Evolutionary conservation across 768 basidiomycete species (phyloP).

Genomic region (Boletus pseudo-olivaceus): DNA sequence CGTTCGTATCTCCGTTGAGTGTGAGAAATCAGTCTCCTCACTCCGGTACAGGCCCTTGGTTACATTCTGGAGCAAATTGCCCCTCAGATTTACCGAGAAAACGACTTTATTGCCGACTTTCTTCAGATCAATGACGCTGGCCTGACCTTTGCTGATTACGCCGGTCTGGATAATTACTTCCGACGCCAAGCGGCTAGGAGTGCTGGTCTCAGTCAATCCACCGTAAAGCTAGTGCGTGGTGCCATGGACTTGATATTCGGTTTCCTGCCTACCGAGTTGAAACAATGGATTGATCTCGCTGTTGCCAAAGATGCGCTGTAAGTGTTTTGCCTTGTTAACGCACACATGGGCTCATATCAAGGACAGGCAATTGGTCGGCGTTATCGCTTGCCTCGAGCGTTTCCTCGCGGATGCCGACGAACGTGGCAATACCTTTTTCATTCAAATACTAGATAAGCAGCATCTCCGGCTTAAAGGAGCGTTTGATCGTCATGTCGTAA

Average conservation of each 20-base stretch:
- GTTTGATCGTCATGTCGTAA: conserved; percentile 74
- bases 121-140: conserved; percentile 86
- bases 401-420: conserved; percentile 77
- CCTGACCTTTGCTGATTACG: conserved; percentile 93
- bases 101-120: conserved; percentile 87
- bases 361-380: conserved; percentile 77
- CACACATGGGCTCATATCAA: conserved; percentile 2
- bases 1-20: conserved; percentile 37
- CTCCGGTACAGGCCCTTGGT: conserved; percentile 58
- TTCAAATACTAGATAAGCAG: conserved; percentile 78
- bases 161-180: conserved; percentile 92
- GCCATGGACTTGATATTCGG: conserved; percentile 96
- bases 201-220: conserved; percentile 61
- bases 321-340: neutral
- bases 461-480: conserved; percentile 70
- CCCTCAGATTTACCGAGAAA: conserved; percentile 74
- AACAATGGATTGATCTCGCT: conserved; percentile 79
- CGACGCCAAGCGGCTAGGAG: conserved; percentile 82
- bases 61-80: conserved; percentile 73
- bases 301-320: conserved; percentile 76
- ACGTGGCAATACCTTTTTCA: conserved; percentile 67
- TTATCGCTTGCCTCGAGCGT: conserved; percentile 75
- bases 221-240: conserved; percentile 76
- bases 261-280: conserved; percentile 80
- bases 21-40: neutral